phyloP scores from a whole-genome alignment of 306 rosid species.

The Benincasa hispida region DNA sequence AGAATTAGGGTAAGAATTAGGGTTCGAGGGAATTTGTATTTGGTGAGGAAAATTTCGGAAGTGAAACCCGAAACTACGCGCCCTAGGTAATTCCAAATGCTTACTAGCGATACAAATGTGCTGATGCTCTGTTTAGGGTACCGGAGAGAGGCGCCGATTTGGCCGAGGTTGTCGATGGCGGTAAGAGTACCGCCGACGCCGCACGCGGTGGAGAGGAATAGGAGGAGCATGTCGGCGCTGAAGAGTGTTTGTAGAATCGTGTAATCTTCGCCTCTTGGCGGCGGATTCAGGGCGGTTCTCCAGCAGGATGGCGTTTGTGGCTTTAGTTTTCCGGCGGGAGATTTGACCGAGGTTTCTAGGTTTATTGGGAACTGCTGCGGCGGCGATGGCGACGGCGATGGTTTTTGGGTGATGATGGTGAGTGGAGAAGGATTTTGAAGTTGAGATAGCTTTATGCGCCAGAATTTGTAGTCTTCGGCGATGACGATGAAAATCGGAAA shows the following conservation, averaged over 20 bases:
- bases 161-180: slow-evolving; percentile 42
- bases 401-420: slow-evolving; percentile 15
- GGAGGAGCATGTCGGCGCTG: slow-evolving; percentile 36
- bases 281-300: slow-evolving; percentile 28
- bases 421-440: slow-evolving; percentile 6
- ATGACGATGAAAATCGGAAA: slow-evolving; percentile 30
- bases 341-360: not conserved
- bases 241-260: slow-evolving; percentile 46
- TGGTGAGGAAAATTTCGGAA: slow-evolving; percentile 23
- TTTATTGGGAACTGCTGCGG: not conserved
- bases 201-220: slow-evolving; percentile 30
- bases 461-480: slow-evolving; percentile 29
- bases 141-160: slow-evolving; percentile 22
- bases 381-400: not conserved
- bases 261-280: slow-evolving; percentile 40
- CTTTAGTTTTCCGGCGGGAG: slow-evolving; percentile 6
- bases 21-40: slow-evolving; percentile 38
- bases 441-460: not conserved
- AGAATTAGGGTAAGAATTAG: slow-evolving; percentile 33
- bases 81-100: slow-evolving; percentile 54
- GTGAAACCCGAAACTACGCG: slow-evolving; percentile 34
- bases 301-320: slow-evolving; percentile 20
- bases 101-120: slow-evolving; percentile 38
- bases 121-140: slow-evolving; percentile 25
- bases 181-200: slow-evolving; percentile 48